phyloP scores from a whole-genome alignment of 495 filamentous ascomycete species.

The Bacidia rubella region DNA sequence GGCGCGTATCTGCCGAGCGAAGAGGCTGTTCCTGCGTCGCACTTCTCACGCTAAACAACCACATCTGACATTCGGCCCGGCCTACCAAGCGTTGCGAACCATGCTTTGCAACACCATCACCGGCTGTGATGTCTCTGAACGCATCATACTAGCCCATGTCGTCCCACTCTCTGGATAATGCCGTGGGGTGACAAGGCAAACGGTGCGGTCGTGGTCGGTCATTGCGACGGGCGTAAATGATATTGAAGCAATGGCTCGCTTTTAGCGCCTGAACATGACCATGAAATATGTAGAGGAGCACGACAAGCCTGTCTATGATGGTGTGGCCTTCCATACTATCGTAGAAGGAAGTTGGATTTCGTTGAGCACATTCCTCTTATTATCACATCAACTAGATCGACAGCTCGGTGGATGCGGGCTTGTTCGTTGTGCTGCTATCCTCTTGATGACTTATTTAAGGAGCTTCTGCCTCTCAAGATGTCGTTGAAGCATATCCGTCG shows the following conservation, averaged over 20 bases:
- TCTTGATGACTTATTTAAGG: background rate
- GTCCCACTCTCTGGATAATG: background rate
- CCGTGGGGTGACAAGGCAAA: background rate
- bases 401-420: background rate
- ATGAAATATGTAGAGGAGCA: background rate
- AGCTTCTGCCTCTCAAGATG: background rate
- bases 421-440: background rate
- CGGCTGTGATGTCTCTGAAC: background rate
- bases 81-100: background rate
- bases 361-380: background rate
- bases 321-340: background rate
- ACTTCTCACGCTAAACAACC: background rate
- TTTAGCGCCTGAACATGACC: background rate
- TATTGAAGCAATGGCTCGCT: background rate
- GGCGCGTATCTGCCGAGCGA: background rate
- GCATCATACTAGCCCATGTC: background rate
- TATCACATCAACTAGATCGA: background rate
- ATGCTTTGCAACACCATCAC: background rate
- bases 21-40: background rate
- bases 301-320: background rate
- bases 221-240: background rate
- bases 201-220: background rate
- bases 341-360: background rate
- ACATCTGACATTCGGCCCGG: background rate
- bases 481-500: background rate